Evolutionary conservation across 129 eudicot species (phyloP).

Genomic region (Centella asiatica): DNA sequence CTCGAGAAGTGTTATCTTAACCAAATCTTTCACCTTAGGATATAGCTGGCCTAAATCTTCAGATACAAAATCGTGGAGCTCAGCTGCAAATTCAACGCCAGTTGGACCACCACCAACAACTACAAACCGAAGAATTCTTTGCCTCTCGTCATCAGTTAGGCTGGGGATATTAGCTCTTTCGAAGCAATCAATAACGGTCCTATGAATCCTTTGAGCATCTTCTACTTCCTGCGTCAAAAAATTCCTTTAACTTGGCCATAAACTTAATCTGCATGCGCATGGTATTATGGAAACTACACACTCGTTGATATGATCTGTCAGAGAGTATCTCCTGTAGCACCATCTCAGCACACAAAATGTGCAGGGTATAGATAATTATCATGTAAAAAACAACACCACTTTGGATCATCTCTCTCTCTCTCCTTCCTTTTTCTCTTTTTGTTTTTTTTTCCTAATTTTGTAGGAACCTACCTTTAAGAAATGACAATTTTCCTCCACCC

Average conservation of each 20-base stretch:
- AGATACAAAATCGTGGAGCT: constrained; percentile 75
- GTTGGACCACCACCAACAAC: constrained; percentile 94
- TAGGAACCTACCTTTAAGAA: constrained; percentile 59
- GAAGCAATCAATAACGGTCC: constrained; percentile 70
- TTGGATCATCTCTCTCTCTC: background rate
- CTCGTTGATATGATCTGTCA: background rate
- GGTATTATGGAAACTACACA: background rate
- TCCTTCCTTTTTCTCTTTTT: background rate
- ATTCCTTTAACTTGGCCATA: background rate
- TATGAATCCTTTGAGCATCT: constrained; percentile 81
- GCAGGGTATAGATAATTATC: too few relatives aligned
- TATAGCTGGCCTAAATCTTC: constrained; percentile 73
- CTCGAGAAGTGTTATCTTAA: constrained; percentile 81
- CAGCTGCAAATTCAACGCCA: constrained; percentile 92
- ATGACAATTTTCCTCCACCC: constrained; percentile 75
- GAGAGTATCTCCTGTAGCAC: background rate
- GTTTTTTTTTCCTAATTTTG: background rate
- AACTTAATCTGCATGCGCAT: too few relatives aligned
- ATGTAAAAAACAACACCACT: background rate
- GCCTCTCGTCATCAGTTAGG: constrained; percentile 67
- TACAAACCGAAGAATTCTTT: constrained; percentile 68
- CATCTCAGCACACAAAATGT: background rate
- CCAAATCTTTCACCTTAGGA: constrained; percentile 63
- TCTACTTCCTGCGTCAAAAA: constrained; percentile 66
- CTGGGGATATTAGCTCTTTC: constrained; percentile 74